A percentile compares a stretch with the other conserved stretches of the same genome.
phyloP scores from a whole-genome alignment of 495 filamentous ascomycete genomes.

The Aspergillus sclerotiicarbonarius region DNA sequence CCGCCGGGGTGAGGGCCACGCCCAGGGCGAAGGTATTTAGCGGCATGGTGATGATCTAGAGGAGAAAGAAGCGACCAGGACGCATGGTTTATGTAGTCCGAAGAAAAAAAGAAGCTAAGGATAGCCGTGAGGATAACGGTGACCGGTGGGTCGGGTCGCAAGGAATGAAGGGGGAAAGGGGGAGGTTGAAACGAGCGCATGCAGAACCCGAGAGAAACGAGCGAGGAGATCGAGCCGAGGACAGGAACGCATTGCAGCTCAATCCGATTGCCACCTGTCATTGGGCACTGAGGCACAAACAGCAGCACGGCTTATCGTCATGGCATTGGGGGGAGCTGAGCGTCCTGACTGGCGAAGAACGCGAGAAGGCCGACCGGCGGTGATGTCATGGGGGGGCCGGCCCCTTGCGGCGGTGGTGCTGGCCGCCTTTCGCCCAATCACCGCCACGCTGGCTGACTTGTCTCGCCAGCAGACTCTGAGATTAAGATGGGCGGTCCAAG shows the following conservation, averaged over 20 bases:
- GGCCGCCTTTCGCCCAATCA: background rate
- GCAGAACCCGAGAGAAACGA: background rate
- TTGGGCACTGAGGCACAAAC: background rate
- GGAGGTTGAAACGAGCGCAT: background rate
- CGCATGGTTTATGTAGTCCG: background rate
- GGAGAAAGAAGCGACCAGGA: background rate
- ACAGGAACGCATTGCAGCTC: background rate
- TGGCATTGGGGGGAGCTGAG: background rate
- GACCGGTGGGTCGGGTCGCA: background rate
- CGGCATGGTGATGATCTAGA: constrained; percentile 41
- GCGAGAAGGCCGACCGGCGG: background rate
- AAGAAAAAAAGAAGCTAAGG: background rate
- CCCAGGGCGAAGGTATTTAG: constrained; percentile 73
- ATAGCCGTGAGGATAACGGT: background rate
- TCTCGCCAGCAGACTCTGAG: background rate
- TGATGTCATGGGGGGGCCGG: background rate
- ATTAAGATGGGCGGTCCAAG: background rate
- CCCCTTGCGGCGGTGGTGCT: background rate
- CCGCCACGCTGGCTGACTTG: background rate
- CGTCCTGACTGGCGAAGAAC: background rate
- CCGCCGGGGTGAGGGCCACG: constrained; percentile 73
- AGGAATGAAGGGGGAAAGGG: background rate
- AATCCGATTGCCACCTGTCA: background rate
- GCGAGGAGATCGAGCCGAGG: background rate
- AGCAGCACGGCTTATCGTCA: background rate